Evolutionary conservation across 805 yeast species (phyloP).

Genomic region (Kazachstania viticola): DNA sequence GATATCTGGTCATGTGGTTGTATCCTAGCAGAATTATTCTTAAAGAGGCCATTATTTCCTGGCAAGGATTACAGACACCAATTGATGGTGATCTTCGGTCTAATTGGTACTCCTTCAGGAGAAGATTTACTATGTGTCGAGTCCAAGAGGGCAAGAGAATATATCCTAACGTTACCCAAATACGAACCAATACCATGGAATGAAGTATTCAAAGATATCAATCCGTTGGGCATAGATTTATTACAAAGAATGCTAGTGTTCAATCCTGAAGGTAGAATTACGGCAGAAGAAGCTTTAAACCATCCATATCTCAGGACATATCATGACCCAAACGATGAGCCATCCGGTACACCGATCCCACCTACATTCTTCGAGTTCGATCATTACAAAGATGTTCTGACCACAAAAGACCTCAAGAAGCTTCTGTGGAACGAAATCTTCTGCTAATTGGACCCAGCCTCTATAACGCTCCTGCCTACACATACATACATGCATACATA

Average conservation of each 20-base stretch:
- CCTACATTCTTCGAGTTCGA: constrained; percentile 87
- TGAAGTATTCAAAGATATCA: constrained; percentile 36
- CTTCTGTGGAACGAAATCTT: constrained; percentile 69
- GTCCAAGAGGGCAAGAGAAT: constrained; percentile 78
- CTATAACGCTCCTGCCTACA: too few relatives aligned
- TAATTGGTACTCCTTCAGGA: constrained; percentile 77
- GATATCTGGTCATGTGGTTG: constrained; percentile 98
- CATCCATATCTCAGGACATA: constrained; percentile 84
- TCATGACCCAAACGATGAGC: constrained; percentile 93
- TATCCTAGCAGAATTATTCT: constrained; percentile 80
- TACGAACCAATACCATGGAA: constrained; percentile 22
- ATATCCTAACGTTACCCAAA: constrained; percentile 68
- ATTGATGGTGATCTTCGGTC: constrained; percentile 69
- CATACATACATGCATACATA: too few relatives aligned
- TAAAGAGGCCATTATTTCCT: constrained; percentile 82
- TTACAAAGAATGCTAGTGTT: constrained; percentile 63
- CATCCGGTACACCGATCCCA: constrained; percentile 71
- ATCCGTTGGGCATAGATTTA: constrained; percentile 59
- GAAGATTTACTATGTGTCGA: constrained; percentile 68
- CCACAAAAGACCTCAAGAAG: constrained; percentile 63
- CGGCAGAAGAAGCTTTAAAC: constrained; percentile 70
- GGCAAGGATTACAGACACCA: constrained; percentile 93
- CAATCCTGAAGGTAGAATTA: constrained; percentile 71
- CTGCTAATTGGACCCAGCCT: too few relatives aligned
- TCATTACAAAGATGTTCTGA: constrained; percentile 64